Evolutionary conservation across 495 filamentous ascomycete genomes (phyloP).

Genomic region (Cryomyces minteri): DNA sequence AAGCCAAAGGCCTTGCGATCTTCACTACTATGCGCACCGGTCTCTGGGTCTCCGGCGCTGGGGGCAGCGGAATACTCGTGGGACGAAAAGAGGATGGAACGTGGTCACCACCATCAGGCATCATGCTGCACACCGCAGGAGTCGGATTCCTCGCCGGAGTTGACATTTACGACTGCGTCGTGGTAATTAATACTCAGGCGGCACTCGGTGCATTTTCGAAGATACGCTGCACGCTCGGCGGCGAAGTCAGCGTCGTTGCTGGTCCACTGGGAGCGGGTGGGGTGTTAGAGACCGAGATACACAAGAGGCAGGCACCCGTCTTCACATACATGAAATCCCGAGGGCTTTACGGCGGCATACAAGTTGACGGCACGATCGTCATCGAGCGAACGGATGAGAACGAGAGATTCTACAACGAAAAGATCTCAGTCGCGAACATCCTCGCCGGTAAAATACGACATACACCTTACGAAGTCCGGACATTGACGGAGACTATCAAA

Average conservation of each 20-base stretch:
- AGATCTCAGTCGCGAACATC: constrained; percentile 60
- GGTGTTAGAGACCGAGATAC: constrained; percentile 52
- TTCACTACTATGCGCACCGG: constrained; percentile 91
- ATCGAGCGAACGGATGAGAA: constrained; percentile 81
- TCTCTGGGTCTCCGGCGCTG: constrained; percentile 77
- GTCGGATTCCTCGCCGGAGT: constrained; percentile 79
- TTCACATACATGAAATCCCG: constrained; percentile 81
- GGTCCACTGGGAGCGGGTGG: constrained; percentile 66
- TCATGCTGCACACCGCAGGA: constrained; percentile 71
- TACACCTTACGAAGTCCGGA: constrained; percentile 40
- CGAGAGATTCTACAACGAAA: constrained; percentile 64
- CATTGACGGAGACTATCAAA: constrained; percentile 63
- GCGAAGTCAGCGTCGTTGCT: constrained; percentile 56
- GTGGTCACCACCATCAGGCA: constrained; percentile 79
- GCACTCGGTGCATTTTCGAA: constrained; percentile 68
- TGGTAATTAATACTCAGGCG: constrained; percentile 71
- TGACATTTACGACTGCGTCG: constrained; percentile 84
- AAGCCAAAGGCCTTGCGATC: constrained; percentile 72
- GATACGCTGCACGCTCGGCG: constrained; percentile 57
- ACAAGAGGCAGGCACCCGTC: constrained; percentile 52
- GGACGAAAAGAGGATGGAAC: constrained; percentile 62
- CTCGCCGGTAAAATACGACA: constrained; percentile 59
- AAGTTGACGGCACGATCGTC: constrained; percentile 67
- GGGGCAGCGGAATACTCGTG: constrained; percentile 66
- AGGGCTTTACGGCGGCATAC: constrained; percentile 66